phyloP scores from a whole-genome alignment of 2,329 filamentous ascomycete genomes.

The Capronia epimyces region DNA sequence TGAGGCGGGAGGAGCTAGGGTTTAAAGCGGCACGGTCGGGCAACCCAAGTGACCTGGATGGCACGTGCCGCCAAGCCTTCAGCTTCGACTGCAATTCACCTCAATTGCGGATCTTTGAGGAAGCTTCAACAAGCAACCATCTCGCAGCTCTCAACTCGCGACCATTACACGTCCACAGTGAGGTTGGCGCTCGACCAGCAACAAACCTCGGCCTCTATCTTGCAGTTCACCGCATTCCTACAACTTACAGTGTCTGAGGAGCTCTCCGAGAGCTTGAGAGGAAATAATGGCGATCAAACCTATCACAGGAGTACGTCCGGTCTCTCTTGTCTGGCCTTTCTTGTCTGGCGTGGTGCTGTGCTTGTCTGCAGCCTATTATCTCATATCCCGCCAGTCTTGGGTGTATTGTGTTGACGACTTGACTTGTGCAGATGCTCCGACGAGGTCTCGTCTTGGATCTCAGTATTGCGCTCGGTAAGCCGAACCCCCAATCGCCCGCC shows the following conservation, averaged over 20 bases:
- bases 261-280: conserved; percentile 21
- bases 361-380: background rate
- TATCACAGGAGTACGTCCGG: conserved; percentile 44
- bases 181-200: background rate
- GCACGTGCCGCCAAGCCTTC: conserved; percentile 1
- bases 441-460: conserved; percentile 61
- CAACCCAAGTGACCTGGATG: no score
- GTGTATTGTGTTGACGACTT: conserved; percentile 24
- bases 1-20: no score
- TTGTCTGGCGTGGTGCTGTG: background rate
- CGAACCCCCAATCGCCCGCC: background rate
- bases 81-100: background rate
- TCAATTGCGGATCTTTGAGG: conserved; percentile 15
- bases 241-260: background rate
- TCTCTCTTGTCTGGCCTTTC: conserved; percentile 14
- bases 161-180: background rate
- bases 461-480: conserved; percentile 60
- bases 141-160: background rate
- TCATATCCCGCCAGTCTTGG: conserved; percentile 9
- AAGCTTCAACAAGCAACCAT: conserved; percentile 13
- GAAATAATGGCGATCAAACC: conserved; percentile 43
- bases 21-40: no score
- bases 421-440: conserved; percentile 55
- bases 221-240: background rate
- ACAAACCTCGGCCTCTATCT: background rate